Percentiles rank a stretch among this genome's conserved stretches.
phyloP scores from a whole-genome alignment of 441 rosid species.

The Biscutella laevigata region DNA sequence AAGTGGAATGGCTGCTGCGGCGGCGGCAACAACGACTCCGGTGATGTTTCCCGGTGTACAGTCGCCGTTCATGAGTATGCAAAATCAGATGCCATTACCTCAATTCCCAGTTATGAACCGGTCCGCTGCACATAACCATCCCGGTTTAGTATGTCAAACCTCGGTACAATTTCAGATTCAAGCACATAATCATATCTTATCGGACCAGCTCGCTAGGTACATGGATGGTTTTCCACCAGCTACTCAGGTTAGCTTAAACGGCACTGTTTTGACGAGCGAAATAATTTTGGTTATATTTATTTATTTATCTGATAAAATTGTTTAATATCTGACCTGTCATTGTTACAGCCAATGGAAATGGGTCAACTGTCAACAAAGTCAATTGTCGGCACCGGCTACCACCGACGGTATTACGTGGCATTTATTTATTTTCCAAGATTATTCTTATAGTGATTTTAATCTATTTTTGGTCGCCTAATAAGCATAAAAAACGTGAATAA shows the following conservation, averaged over 20 bases:
- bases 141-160: conserved; percentile 32
- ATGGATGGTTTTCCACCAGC: conserved; percentile 43
- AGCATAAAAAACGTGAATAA: too few relatives aligned
- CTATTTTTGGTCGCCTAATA: not conserved
- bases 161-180: conserved; percentile 33
- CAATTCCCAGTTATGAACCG: conserved; percentile 43
- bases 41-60: conserved; percentile 66
- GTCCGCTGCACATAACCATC: conserved; percentile 31
- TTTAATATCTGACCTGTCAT: not conserved
- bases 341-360: conserved; percentile 27
- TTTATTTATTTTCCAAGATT: not conserved
- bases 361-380: too few relatives aligned
- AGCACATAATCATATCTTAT: conserved; percentile 31
- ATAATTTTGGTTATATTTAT: not conserved
- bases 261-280: not conserved
- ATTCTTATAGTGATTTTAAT: not conserved
- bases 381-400: conserved; percentile 27
- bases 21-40: conserved; percentile 30
- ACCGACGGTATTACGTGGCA: conserved; percentile 27
- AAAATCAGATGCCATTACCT: conserved; percentile 40
- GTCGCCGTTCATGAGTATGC: conserved; percentile 40
- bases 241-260: conserved; percentile 38
- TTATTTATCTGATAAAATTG: not conserved
- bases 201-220: conserved; percentile 51
- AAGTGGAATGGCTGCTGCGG: conserved; percentile 48